Percentiles rank a stretch among this genome's conserved stretches.
Conservation (phyloP, 2,329 filamentous ascomycete species). For the Fusarium abutilonis region DNA sequence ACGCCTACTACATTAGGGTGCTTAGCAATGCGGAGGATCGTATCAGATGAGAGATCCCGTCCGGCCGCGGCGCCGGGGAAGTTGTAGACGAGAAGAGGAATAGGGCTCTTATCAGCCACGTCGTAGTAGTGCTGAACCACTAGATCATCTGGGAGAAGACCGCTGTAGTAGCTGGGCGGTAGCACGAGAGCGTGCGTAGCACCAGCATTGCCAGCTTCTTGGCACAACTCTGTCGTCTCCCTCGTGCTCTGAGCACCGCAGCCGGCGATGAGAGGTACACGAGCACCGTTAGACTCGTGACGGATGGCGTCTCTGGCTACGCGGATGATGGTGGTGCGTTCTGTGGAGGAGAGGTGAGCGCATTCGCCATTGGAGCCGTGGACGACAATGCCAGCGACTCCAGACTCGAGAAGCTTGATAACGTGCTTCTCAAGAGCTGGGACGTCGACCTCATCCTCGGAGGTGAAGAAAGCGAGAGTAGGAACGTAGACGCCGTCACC, state of each 20-base stretch:
- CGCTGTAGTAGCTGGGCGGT: conserved; percentile 80
- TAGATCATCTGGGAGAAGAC: conserved; percentile 66
- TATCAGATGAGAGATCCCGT: conserved; percentile 69
- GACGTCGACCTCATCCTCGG: conserved; percentile 49
- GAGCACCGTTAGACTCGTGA: conserved; percentile 37
- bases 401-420: conserved; percentile 66
- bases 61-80: conserved; percentile 70
- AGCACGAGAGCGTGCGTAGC: conserved; percentile 81
- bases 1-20: conserved; percentile 69
- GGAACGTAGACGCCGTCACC: conserved; percentile 52
- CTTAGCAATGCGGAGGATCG: conserved; percentile 63
- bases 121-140: conserved; percentile 69
- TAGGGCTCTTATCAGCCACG: conserved; percentile 67
- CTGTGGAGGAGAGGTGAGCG: conserved; percentile 77
- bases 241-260: conserved; percentile 79
- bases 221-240: conserved; percentile 76
- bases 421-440: conserved; percentile 49
- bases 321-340: conserved; percentile 73
- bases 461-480: conserved; percentile 51
- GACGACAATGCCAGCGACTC: conserved; percentile 78
- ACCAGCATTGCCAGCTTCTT: conserved; percentile 74
- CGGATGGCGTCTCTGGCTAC: conserved; percentile 56
- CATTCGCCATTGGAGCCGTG: conserved; percentile 88
- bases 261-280: conserved; percentile 72
- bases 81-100: conserved; percentile 73